A percentile compares a stretch with the other conserved stretches of the same genome.
Evolutionary conservation across 495 filamentous ascomycete species (phyloP).

Genomic region (Hypoxylon trugodes): DNA sequence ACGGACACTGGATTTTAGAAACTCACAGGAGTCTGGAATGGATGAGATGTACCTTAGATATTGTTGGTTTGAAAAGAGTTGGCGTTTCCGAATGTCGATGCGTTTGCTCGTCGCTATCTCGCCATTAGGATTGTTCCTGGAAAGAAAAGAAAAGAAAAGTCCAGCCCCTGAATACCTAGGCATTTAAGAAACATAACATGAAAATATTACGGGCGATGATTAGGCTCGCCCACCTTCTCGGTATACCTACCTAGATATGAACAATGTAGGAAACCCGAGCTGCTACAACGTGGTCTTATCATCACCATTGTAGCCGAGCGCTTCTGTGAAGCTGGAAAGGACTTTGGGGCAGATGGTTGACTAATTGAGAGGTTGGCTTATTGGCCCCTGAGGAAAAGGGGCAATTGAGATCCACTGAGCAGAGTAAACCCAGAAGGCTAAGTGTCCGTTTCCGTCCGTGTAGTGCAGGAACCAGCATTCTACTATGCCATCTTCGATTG

Average conservation of each 20-base stretch:
- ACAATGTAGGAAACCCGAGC: neutral
- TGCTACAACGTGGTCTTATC: neutral
- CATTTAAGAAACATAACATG: too few species aligned
- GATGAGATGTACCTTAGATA: neutral
- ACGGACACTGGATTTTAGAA: neutral
- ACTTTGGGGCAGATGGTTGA: neutral
- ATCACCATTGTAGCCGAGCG: neutral
- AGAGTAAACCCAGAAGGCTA: conserved; percentile 30
- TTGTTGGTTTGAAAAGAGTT: neutral
- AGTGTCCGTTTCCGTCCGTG: conserved; percentile 37
- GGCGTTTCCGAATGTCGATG: neutral
- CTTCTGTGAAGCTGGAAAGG: neutral
- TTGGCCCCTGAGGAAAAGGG: conserved; percentile 18
- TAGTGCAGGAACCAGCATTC: conserved; percentile 25
- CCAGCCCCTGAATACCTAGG: neutral
- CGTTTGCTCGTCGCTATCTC: neutral
- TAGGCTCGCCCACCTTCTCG: neutral
- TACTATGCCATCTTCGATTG: neutral
- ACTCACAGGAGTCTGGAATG: neutral
- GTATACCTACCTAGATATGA: neutral
- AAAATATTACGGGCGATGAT: neutral
- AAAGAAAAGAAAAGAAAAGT: conserved; percentile 1
- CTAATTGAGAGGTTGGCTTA: neutral
- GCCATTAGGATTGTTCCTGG: neutral
- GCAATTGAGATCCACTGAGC: conserved; percentile 29